phyloP scores from a whole-genome alignment of 306 rosid genomes.

The Malus fusca region DNA sequence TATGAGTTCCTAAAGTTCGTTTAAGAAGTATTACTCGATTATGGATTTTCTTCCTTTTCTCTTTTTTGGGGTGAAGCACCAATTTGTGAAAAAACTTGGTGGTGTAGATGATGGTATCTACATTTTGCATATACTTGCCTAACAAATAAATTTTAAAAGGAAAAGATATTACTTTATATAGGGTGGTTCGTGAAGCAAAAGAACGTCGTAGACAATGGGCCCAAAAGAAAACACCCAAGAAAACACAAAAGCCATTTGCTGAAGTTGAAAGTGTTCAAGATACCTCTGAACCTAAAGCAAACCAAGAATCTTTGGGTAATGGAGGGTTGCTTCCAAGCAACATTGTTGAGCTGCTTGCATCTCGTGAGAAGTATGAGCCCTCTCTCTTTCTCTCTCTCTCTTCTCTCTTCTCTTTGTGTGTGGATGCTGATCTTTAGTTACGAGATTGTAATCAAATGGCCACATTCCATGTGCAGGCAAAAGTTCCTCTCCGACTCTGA shows the following conservation, averaged over 20 bases:
- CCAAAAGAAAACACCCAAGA: conserved; percentile 51
- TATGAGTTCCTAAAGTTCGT: background rate
- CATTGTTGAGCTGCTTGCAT: conserved; percentile 70
- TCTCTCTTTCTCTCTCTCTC: background rate
- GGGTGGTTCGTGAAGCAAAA: conserved; percentile 66
- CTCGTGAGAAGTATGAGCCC: conserved; percentile 67
- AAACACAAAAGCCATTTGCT: conserved; percentile 51
- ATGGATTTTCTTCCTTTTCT: background rate
- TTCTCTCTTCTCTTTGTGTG: background rate
- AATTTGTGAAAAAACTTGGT: background rate
- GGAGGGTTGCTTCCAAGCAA: conserved; percentile 64
- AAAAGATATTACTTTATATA: conserved; percentile 9
- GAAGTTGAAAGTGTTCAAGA: conserved; percentile 26
- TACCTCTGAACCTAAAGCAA: conserved; percentile 25
- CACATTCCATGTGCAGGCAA: conserved; percentile 40
- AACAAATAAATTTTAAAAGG: background rate
- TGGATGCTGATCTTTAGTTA: background rate
- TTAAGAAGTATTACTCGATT: background rate
- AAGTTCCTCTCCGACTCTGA: conserved; percentile 47
- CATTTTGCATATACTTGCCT: background rate
- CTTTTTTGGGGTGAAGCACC: background rate
- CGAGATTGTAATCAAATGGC: conserved; percentile 10
- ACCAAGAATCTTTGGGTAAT: conserved; percentile 20
- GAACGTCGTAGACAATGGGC: conserved; percentile 73
- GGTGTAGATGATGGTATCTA: background rate